Percentiles rank a stretch among this genome's conserved stretches.
phyloP scores from a whole-genome alignment of 495 filamentous ascomycete species.

The Jackrogersella minutella region DNA sequence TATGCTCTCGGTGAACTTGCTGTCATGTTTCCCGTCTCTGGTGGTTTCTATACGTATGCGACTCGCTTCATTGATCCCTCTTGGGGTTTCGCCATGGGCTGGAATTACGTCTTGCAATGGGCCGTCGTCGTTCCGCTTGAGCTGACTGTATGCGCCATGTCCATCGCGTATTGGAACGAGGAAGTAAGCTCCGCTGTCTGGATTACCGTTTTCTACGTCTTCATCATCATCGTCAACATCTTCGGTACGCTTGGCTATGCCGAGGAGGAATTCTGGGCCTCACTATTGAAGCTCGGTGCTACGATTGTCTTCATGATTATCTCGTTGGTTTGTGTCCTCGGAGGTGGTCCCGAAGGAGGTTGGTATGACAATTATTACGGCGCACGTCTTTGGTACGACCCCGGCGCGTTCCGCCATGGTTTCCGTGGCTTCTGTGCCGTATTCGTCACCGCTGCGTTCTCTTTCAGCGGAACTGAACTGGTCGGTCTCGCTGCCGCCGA shows the following conservation, averaged over 20 bases:
- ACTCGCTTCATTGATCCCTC: constrained; percentile 78
- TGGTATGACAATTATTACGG: constrained; percentile 65
- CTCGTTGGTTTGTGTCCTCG: constrained; percentile 71
- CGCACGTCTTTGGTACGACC: constrained; percentile 69
- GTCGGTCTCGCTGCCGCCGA: constrained; percentile 78
- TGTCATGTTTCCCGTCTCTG: constrained; percentile 73
- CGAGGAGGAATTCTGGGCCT: constrained; percentile 68
- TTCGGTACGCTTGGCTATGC: constrained; percentile 78
- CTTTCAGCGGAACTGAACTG: constrained; percentile 76
- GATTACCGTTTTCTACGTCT: constrained; percentile 66
- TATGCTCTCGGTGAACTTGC: constrained; percentile 79
- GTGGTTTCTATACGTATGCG: constrained; percentile 70
- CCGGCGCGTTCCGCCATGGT: constrained; percentile 73
- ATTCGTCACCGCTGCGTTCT: constrained; percentile 78
- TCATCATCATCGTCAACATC: constrained; percentile 69
- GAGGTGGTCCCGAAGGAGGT: constrained; percentile 64
- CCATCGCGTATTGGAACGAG: constrained; percentile 65
- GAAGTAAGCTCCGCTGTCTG: constrained; percentile 66
- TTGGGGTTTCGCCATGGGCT: constrained; percentile 89
- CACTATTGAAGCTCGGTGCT: constrained; percentile 65
- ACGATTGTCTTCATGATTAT: constrained; percentile 77
- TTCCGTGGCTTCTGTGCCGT: constrained; percentile 77
- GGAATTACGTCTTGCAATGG: constrained; percentile 78
- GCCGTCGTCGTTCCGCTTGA: constrained; percentile 64
- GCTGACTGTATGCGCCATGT: constrained; percentile 61